phyloP scores from a whole-genome alignment of 805 yeast genomes.

The Candida dajiaensis region DNA sequence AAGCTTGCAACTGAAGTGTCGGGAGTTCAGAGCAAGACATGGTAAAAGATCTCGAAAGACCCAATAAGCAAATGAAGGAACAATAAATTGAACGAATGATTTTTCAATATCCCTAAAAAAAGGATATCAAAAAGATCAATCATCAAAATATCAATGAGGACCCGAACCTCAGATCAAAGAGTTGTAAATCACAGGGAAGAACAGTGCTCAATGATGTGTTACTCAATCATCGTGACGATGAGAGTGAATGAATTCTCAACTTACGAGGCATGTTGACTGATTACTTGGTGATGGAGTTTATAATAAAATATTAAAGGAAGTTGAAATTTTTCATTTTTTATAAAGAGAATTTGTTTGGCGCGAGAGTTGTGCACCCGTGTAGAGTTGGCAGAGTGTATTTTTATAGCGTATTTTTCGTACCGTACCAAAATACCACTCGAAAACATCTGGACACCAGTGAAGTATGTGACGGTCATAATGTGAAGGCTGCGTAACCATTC shows the following conservation, averaged over 20 bases:
- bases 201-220: neutral
- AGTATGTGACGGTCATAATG: neutral
- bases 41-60: constrained; percentile 1
- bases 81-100: neutral
- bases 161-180: constrained; percentile 55
- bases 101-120: neutral
- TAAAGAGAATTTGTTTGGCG: neutral
- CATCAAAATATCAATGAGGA: constrained; percentile 38
- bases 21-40: constrained; percentile 70
- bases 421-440: neutral
- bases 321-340: neutral
- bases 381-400: neutral
- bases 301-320: neutral
- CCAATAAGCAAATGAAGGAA: neutral
- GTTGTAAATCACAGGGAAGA: constrained; percentile 4
- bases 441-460: neutral
- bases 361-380: neutral
- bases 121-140: neutral
- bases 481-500: neutral
- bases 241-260: constrained; percentile 7
- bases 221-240: neutral
- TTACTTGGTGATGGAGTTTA: constrained; percentile 2
- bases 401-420: neutral
- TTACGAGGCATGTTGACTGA: constrained; percentile 27
- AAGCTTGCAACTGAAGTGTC: constrained; percentile 64